phyloP scores from a whole-genome alignment of 441 rosid genomes.

The Aleurites moluccanus region DNA sequence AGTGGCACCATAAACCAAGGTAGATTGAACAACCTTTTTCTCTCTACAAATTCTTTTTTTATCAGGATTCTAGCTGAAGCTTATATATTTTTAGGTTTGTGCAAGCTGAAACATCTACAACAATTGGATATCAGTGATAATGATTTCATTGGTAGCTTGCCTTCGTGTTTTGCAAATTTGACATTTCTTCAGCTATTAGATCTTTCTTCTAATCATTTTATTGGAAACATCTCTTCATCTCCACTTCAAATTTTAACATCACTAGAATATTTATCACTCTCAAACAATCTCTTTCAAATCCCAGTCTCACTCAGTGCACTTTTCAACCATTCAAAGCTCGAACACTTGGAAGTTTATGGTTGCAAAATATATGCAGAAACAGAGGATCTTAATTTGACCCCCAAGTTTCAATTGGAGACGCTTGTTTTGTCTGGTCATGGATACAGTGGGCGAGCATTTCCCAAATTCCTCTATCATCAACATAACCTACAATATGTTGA shows the following conservation, averaged over 20 bases:
- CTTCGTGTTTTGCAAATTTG: slow-evolving; percentile 25
- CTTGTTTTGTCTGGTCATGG: background rate
- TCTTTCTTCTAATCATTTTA: slow-evolving; percentile 15
- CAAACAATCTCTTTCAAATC: slow-evolving; percentile 20
- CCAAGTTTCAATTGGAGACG: slow-evolving; percentile 12
- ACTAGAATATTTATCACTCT: background rate
- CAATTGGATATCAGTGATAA: background rate
- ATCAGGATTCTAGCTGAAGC: background rate
- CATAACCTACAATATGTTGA: slow-evolving; percentile 1
- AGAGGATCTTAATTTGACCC: background rate
- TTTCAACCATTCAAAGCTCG: slow-evolving; percentile 33
- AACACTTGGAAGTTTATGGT: background rate
- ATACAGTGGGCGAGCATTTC: slow-evolving; percentile 11
- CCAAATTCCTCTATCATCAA: slow-evolving; percentile 29
- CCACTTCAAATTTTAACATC: no score
- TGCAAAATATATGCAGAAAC: slow-evolving; percentile 8
- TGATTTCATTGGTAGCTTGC: slow-evolving; percentile 8
- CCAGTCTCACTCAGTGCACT: slow-evolving; percentile 13
- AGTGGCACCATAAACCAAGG: background rate
- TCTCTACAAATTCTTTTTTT: background rate
- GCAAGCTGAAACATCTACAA: background rate
- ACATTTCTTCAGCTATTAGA: background rate
- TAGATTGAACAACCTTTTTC: background rate
- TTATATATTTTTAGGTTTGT: background rate
- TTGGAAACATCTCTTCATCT: background rate